Conservation (phyloP, 768 basidiomycete genomes). For the Suillus brevipes region DNA sequence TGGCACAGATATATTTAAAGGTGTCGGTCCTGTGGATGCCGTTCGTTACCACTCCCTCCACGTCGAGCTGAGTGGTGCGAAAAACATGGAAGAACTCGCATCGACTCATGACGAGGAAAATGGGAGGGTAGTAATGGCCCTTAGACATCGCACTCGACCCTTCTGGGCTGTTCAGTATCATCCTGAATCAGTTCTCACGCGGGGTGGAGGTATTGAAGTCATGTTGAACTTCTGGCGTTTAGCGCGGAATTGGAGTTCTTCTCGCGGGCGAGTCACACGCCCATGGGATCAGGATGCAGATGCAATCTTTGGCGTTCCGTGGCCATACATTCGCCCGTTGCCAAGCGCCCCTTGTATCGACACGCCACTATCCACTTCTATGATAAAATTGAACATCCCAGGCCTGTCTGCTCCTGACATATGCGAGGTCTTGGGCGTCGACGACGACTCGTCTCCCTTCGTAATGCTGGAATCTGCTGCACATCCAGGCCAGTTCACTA, state of each 20-base stretch:
- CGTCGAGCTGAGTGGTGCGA: constrained; percentile 45
- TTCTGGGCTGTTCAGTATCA: constrained; percentile 93
- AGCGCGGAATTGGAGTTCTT: constrained; percentile 55
- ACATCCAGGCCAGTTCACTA: constrained; percentile 70
- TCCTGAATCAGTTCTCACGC: constrained; percentile 79
- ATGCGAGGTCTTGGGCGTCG: constrained; percentile 64
- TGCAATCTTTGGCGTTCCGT: constrained; percentile 48
- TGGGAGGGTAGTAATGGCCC: constrained; percentile 73
- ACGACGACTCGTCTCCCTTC: constrained; percentile 60
- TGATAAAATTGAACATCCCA: constrained; percentile 43
- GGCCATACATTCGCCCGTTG: constrained; percentile 51
- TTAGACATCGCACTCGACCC: constrained; percentile 60
- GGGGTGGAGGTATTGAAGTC: constrained; percentile 65
- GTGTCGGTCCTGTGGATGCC: constrained; percentile 51
- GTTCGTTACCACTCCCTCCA: constrained; percentile 84
- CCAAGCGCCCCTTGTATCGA: constrained; percentile 19
- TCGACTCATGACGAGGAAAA: constrained; percentile 66
- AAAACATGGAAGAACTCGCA: constrained; percentile 64
- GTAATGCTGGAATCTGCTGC: constrained; percentile 77
- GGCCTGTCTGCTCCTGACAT: constrained; percentile 44
- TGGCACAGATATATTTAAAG: constrained; percentile 61
- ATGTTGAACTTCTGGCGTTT: constrained; percentile 74
- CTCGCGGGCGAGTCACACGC: constrained; percentile 35
- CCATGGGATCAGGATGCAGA: constrained; percentile 44
- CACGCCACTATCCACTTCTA: constrained; percentile 23